Evolutionary conservation across 306 rosid species (phyloP).

Genomic region (Acacia confusa): DNA sequence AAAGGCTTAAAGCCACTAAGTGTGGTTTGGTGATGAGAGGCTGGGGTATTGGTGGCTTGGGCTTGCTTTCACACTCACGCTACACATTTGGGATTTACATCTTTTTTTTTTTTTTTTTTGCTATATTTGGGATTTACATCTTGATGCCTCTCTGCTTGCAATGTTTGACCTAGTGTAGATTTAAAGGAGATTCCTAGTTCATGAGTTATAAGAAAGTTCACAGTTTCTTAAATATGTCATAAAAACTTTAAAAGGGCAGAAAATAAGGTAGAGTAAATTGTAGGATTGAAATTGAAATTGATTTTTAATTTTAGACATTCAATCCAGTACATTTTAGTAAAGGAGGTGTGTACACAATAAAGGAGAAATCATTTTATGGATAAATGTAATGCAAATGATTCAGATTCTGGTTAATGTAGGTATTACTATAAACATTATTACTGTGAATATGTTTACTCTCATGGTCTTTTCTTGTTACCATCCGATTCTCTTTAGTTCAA

Average conservation of each 20-base stretch:
- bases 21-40: background rate
- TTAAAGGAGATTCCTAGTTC: background rate
- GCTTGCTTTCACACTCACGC: background rate
- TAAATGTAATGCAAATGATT: constrained; percentile 5
- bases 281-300: constrained; percentile 12
- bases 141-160: background rate
- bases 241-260: constrained; percentile 2
- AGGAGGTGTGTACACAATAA: background rate
- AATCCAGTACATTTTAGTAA: constrained; percentile 7
- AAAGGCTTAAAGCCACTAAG: background rate
- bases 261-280: background rate
- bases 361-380: background rate
- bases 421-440: background rate
- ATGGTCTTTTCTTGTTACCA: background rate
- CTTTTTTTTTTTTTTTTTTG: too few relatives aligned
- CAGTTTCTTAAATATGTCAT: constrained; percentile 18
- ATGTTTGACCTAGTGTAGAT: constrained; percentile 13
- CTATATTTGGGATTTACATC: background rate
- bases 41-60: background rate
- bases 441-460: background rate
- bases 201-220: background rate
- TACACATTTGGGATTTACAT: background rate
- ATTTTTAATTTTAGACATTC: constrained; percentile 13
- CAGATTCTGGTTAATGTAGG: constrained; percentile 9
- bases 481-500: constrained; percentile 2